Base-by-base conservation (phyloP, 2,329 filamentous ascomycete species). In the Colletotrichum sp. region DNA sequence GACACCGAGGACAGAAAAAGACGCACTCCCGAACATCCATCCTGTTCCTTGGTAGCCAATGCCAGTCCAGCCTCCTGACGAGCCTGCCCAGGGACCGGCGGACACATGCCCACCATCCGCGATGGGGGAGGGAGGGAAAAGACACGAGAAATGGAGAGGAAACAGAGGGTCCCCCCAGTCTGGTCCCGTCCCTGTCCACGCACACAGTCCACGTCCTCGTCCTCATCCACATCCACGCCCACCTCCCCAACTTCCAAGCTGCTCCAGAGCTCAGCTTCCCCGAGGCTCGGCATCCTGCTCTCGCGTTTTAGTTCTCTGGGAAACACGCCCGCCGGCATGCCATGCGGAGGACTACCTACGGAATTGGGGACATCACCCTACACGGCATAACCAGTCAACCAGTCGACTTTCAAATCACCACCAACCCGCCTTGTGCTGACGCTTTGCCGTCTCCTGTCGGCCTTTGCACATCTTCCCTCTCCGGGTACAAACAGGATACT, bases 1-100 rank as follows among this genome's bases (percentile, higher is more conserved):
- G 31, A 29, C 34, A 43, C 54, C 27, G 43, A 58, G 27, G 64
- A 38, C 36, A 34, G 66, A 69, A 73, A 62, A 66, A 66, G 68
- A 57, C 71, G 71, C 71, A 66, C 34, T 66, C 31, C 57, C 18
- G 33, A 33, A 65, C 47, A 29, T 36, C 57, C 31, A 27, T 61
- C 43, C 43, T 66, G 34, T 34, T 61, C 43, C 43, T 63, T 51
- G 62, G 62, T 70, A 66, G 55, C 55, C 68, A 71, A 73, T 71
- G 55, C 27, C 68, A 5, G 31, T 24, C 27, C 16, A 51, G 61
- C 51, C 13, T 62, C 21, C 43, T 31, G 71, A 63, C 61, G 34
- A 70, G 62, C 71, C 57, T 62, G 62, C 55, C 18, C 43, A 58
- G 61, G 43, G 47, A 31, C 62, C 67, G 43, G 27, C 38, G 18